These are phyloP conservation scores for Cercospora berteroae DNA, from an alignment of 2,329 filamentous ascomycete species.

Conservation along the genomic window DNA sequence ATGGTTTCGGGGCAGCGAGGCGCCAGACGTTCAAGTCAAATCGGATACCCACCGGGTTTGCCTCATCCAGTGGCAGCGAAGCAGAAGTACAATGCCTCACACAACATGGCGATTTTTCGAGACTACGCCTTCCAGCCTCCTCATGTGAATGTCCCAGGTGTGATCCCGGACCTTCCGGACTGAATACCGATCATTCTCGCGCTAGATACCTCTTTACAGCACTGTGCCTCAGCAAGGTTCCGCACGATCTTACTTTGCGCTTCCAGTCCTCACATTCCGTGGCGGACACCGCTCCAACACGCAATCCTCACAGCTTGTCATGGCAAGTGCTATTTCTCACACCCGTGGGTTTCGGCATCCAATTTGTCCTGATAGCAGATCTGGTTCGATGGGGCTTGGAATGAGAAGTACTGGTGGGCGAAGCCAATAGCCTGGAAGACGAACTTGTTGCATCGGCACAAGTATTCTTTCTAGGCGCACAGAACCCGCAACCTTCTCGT, in stretches of 20 bases:
- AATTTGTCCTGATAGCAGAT: neutral
- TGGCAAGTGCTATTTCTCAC: neutral
- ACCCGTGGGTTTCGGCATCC: neutral
- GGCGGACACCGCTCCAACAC: neutral
- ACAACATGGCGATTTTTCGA: neutral
- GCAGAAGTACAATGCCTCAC: neutral
- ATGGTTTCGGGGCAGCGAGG: neutral
- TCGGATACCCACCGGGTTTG: neutral
- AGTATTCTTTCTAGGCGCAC: neutral
- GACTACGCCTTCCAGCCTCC: neutral
- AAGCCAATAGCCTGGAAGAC: neutral
- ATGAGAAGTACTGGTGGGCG: neutral
- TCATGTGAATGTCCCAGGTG: neutral
- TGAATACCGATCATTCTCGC: neutral
- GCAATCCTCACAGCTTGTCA: neutral
- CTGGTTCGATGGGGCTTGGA: neutral
- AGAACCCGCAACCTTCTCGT: neutral
- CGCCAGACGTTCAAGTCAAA: neutral
- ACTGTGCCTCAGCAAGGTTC: neutral
- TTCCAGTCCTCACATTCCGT: neutral
- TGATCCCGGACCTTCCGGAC: neutral
- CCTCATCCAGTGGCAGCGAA: neutral
- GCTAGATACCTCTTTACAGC: neutral
- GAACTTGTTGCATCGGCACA: neutral
- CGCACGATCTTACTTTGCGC: neutral